phyloP scores from a whole-genome alignment of 2,329 filamentous ascomycete species.

The Colletotrichum sidae region DNA sequence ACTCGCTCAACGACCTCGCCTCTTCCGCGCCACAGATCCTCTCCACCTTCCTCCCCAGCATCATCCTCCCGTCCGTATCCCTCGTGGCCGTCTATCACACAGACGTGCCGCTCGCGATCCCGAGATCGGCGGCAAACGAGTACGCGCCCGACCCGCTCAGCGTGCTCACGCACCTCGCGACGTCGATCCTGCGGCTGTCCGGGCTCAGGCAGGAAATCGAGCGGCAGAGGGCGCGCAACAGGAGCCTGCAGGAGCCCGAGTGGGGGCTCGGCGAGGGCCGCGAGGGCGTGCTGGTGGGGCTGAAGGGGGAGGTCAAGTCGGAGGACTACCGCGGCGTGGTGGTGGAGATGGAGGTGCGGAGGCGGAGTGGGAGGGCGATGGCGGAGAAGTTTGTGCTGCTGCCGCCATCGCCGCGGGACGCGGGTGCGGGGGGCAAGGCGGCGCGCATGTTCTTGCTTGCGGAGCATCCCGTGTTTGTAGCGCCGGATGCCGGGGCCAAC shows the following conservation, averaged over 20 bases:
- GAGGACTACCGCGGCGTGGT: slow-evolving; percentile 66
- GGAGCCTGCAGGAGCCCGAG: slow-evolving; percentile 78
- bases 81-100: slow-evolving; percentile 85
- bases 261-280: slow-evolving; percentile 83
- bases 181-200: slow-evolving; percentile 80
- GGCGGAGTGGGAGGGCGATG: slow-evolving; percentile 84
- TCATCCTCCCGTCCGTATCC: slow-evolving; percentile 75
- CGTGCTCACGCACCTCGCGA: slow-evolving; percentile 86
- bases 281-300: slow-evolving; percentile 82
- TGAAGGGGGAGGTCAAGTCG: slow-evolving; percentile 62
- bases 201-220: slow-evolving; percentile 81
- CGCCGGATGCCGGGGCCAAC: slow-evolving; percentile 50
- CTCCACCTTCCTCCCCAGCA: slow-evolving; percentile 75
- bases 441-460: slow-evolving; percentile 71
- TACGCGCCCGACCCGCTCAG: slow-evolving; percentile 78
- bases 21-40: slow-evolving; percentile 66
- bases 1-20: slow-evolving; percentile 78
- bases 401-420: slow-evolving; percentile 39
- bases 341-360: slow-evolving; percentile 85
- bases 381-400: slow-evolving; percentile 72
- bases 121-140: slow-evolving; percentile 52
- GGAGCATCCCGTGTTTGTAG: slow-evolving; percentile 79
- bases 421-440: slow-evolving; percentile 19
- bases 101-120: slow-evolving; percentile 74
- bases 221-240: slow-evolving; percentile 79